Percentiles rank a stretch among this genome's conserved stretches.
phyloP scores from a whole-genome alignment of 2,329 filamentous ascomycete genomes.

The Talaromyces islandicus region DNA sequence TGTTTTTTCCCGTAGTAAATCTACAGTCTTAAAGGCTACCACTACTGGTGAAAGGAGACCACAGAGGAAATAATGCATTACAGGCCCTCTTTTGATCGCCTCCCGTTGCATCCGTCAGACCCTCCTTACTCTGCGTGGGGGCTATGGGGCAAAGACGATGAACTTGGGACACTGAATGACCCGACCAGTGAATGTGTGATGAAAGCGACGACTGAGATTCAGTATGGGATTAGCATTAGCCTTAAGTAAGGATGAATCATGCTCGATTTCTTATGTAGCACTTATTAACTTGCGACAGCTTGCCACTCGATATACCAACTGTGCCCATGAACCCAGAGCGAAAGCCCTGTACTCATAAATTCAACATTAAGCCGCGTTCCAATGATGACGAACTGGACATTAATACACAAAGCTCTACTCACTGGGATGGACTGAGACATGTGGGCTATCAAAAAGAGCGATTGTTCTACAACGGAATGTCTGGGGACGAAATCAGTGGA shows the following conservation, averaged over 20 bases:
- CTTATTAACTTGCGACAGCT: neutral
- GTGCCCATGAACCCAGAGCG: neutral
- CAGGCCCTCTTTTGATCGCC: neutral
- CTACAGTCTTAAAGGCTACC: neutral
- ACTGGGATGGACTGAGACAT: constrained; percentile 3
- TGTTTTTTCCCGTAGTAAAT: neutral
- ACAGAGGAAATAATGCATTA: neutral
- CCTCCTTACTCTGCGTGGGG: constrained; percentile 1
- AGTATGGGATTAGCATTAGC: neutral
- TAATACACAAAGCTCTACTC: neutral
- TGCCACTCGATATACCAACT: neutral
- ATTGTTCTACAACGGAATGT: neutral
- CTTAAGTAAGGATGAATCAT: neutral
- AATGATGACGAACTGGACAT: neutral
- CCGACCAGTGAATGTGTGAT: neutral
- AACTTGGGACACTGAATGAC: neutral
- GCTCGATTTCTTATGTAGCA: neutral
- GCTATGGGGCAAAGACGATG: neutral
- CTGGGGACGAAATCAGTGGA: neutral
- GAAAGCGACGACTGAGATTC: neutral
- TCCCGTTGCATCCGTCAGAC: neutral
- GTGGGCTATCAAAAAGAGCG: neutral
- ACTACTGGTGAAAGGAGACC: neutral
- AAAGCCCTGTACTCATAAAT: neutral
- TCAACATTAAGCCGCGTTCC: neutral